Conservation (phyloP, 345 rosid species). For the Adansonia digitata region DNA sequence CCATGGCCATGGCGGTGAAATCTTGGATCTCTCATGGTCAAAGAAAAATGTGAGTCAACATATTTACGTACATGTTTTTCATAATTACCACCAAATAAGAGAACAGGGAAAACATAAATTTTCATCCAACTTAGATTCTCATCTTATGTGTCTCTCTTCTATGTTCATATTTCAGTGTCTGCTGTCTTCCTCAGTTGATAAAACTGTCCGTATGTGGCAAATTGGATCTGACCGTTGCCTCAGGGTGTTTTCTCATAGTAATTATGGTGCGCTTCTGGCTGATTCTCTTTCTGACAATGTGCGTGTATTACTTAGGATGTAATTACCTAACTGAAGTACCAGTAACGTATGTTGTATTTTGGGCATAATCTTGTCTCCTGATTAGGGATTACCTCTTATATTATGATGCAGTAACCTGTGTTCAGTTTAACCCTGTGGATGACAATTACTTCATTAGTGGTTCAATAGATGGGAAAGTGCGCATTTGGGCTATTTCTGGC, state of each 20-base stretch:
- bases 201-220: slow-evolving; percentile 77
- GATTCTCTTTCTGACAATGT: neutral
- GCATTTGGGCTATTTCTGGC: slow-evolving; percentile 62
- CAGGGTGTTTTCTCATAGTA: slow-evolving; percentile 58
- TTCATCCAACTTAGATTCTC: neutral
- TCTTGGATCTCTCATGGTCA: slow-evolving; percentile 82
- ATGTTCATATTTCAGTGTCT: slow-evolving; percentile 52
- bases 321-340: neutral
- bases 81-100: neutral
- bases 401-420: slow-evolving; percentile 62
- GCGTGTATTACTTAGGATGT: slow-evolving; percentile 4
- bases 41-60: slow-evolving; percentile 55
- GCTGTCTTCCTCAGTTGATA: slow-evolving; percentile 75
- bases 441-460: slow-evolving; percentile 73
- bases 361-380: neutral
- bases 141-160: neutral
- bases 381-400: neutral
- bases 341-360: neutral
- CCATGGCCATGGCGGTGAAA: slow-evolving; percentile 55
- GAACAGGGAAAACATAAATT: neutral
- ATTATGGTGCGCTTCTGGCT: slow-evolving; percentile 48
- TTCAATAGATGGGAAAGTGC: slow-evolving; percentile 83
- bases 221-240: slow-evolving; percentile 58
- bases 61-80: slow-evolving; percentile 2
- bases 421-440: slow-evolving; percentile 79